Conservation (phyloP, 352 stramenopile genomes). For the Phytophthora capsici region DNA sequence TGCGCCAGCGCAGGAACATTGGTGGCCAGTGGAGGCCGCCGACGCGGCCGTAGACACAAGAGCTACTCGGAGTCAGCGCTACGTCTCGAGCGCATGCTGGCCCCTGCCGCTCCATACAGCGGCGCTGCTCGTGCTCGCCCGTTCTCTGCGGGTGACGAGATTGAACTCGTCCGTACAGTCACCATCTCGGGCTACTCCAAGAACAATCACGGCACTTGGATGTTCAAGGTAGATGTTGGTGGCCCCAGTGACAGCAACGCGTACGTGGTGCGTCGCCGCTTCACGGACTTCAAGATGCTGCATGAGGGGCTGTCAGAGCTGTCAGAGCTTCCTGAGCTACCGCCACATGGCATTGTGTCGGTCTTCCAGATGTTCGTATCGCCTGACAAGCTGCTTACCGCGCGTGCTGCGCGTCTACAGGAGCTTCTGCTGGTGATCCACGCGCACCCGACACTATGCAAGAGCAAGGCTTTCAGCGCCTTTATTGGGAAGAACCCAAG, state of each 20-base stretch:
- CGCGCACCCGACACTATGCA: constrained; percentile 54
- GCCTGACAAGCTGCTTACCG: constrained; percentile 59
- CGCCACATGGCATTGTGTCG: constrained; percentile 68
- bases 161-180: constrained; percentile 54
- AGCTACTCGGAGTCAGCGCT: constrained; percentile 69
- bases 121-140: constrained; percentile 42
- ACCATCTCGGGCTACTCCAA: constrained; percentile 70
- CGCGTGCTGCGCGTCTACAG: constrained; percentile 61
- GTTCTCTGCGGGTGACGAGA: constrained; percentile 58
- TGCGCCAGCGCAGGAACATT: constrained; percentile 33
- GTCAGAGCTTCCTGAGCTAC: constrained; percentile 50
- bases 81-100: constrained; percentile 55
- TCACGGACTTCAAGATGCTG: constrained; percentile 78
- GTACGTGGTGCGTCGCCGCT: constrained; percentile 76
- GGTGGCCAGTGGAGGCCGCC: constrained; percentile 16
- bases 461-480: constrained; percentile 48
- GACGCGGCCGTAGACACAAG: constrained; percentile 53
- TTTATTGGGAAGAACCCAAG: constrained; percentile 83
- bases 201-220: constrained; percentile 73
- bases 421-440: constrained; percentile 67
- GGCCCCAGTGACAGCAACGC: constrained; percentile 54
- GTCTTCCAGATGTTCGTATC: constrained; percentile 74
- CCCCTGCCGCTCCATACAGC: constrained; percentile 18
- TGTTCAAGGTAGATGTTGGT: constrained; percentile 79
- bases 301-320: constrained; percentile 60